Evolutionary conservation across 1,284 basidiomycete species (phyloP).

Genomic region (Xerocomus nothofagi): DNA sequence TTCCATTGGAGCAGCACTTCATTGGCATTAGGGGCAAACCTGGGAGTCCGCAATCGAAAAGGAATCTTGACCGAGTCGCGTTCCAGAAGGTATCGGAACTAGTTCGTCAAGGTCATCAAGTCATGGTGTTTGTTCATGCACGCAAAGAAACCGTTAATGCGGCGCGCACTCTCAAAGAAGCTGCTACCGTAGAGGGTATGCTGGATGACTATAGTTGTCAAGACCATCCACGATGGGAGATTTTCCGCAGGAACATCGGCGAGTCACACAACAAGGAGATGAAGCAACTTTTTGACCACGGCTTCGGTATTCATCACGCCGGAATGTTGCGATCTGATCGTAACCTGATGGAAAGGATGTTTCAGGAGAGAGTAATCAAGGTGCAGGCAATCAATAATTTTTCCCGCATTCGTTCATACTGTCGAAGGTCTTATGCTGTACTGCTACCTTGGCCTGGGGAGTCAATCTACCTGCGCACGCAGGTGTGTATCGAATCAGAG

Average conservation of each 20-base stretch:
- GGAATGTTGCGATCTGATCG: slow-evolving; percentile 96
- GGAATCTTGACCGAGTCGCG: slow-evolving; percentile 87
- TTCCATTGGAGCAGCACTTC: slow-evolving; percentile 98
- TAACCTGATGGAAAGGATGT: slow-evolving; percentile 95
- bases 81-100: slow-evolving; percentile 90
- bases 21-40: slow-evolving; percentile 94
- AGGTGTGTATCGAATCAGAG: slow-evolving; percentile 46
- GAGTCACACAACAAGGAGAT: slow-evolving; percentile 93
- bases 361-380: slow-evolving; percentile 90
- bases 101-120: slow-evolving; percentile 89
- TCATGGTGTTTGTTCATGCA: slow-evolving; percentile 99
- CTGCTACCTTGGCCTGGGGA: slow-evolving; percentile 98
- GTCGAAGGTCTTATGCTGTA: slow-evolving; percentile 92
- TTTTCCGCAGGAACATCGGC: slow-evolving; percentile 78
- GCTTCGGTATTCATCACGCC: slow-evolving; percentile 98
- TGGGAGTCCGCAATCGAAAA: slow-evolving; percentile 71
- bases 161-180: slow-evolving; percentile 83
- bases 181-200: slow-evolving; percentile 72
- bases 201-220: slow-evolving; percentile 79
- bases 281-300: slow-evolving; percentile 90
- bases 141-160: slow-evolving; percentile 98
- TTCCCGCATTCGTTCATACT: slow-evolving; percentile 7
- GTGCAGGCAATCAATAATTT: slow-evolving; percentile 40
- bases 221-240: slow-evolving; percentile 74
- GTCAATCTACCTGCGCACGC: slow-evolving; percentile 99